Evolutionary conservation across 805 yeast species (phyloP), one percentile per base, ranked within the genome.

Genomic region (Starmerella khaoyaiensis): DNA sequence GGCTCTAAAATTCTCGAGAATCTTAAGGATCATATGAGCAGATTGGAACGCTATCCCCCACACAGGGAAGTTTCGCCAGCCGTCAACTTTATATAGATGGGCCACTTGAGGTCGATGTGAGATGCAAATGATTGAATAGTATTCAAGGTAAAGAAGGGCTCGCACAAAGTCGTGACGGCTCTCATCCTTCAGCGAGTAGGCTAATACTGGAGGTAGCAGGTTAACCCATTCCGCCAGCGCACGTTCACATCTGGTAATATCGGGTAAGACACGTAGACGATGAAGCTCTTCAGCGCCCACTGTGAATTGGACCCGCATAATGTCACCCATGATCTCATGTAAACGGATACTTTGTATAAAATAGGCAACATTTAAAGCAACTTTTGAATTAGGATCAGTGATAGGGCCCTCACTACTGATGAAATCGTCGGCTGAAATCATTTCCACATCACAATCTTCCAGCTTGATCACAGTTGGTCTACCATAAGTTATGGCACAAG

Each of bases 1-100:
- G 30, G 66, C 69, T 27, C 65, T 48, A 40, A 79, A 47, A 40
- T 70, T 73, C 33, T 74, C 73, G 21, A 72, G 65, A 37, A 80
- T 74, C 29, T 70, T 63, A 4, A 79, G 68, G 44, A 79, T 73
- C 72, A 77, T 74, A 49, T 80, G 71, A 1, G 90, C 83, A 1
- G 86, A 80, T 55, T 77, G 82, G 63, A 78, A 79, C 2, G 83
- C 79, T 40, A 79, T 76, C 8, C 84, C 81, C 77, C 81, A 74
- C n/a, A 79, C 71, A 5, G 82, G 81, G 52, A 73, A 74, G 2
- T 65, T 57, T 17, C 32, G 31, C 32, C 28, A 18, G 20, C 48
- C 41, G 12, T 34, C 37, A 16, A 29, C 36, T 21, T 31, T 44
- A 30, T 49, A 29, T 38, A 50, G 39, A 33, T 53, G 45, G 54